Percentiles rank a stretch among this genome's conserved stretches.
Conservation (phyloP, 2,329 filamentous ascomycete species). For the Cladobotryum mycophilum region DNA sequence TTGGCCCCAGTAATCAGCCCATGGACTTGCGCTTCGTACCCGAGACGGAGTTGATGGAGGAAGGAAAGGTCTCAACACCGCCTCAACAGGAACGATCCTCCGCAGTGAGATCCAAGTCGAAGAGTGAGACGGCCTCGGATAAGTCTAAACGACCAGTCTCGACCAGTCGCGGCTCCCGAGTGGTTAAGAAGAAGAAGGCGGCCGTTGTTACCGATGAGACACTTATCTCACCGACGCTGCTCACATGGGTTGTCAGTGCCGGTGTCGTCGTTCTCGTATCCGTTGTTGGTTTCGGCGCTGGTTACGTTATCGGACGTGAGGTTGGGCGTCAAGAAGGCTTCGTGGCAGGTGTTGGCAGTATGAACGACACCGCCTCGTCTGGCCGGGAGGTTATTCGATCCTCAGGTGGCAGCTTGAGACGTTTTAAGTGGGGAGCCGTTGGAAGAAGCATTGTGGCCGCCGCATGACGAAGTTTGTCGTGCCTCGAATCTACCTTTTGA, state of each 20-base stretch:
- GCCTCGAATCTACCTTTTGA: neutral
- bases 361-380: conserved; percentile 43
- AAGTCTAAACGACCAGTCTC: conserved; percentile 46
- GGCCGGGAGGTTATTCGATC: conserved; percentile 48
- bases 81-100: conserved; percentile 23
- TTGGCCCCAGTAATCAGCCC: conserved; percentile 45
- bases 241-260: conserved; percentile 60
- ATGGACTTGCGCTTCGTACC: conserved; percentile 55
- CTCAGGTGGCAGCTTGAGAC: conserved; percentile 44
- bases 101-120: conserved; percentile 24
- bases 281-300: conserved; percentile 62
- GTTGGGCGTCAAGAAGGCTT: conserved; percentile 56
- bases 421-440: conserved; percentile 49
- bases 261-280: conserved; percentile 63
- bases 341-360: conserved; percentile 34
- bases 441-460: conserved; percentile 45
- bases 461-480: conserved; percentile 11
- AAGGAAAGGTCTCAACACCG: conserved; percentile 26
- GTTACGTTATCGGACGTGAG: conserved; percentile 62
- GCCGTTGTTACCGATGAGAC: conserved; percentile 29
- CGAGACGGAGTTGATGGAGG: conserved; percentile 52
- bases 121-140: conserved; percentile 26
- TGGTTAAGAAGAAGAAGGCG: conserved; percentile 54
- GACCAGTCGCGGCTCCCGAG: conserved; percentile 35
- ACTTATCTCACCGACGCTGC: conserved; percentile 51